phyloP scores from a whole-genome alignment of 192 early-diverging fungal genomes.

The Mycoemilia scoparia region DNA sequence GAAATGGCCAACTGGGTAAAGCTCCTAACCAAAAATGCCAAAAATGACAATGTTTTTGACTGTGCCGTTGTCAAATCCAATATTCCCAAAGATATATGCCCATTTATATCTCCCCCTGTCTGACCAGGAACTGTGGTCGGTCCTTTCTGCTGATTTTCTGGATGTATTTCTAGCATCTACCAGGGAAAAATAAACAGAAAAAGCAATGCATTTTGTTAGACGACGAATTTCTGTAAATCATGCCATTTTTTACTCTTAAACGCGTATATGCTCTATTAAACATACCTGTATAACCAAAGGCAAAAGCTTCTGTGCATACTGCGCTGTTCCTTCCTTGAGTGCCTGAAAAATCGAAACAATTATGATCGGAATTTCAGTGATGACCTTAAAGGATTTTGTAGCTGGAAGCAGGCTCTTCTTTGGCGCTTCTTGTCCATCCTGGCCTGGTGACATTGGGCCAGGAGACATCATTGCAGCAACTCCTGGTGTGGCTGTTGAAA shows the following conservation, averaged over 20 bases:
- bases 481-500: slow-evolving; percentile 31
- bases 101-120: too few species aligned
- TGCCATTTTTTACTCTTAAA: too few species aligned
- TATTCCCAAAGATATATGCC: too few species aligned
- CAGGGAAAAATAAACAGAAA: too few species aligned
- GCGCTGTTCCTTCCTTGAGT: slow-evolving; percentile 40
- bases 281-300: too few species aligned
- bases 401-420: slow-evolving; percentile 53
- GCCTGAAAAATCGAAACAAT: slow-evolving; percentile 89
- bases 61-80: slow-evolving; percentile 87
- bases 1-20: slow-evolving; percentile 50
- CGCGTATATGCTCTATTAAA: too few species aligned
- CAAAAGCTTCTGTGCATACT: too few species aligned
- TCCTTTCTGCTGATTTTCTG: too few species aligned
- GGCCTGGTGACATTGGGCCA: slow-evolving; percentile 53
- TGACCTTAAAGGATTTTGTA: slow-evolving; percentile 85
- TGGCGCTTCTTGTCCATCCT: slow-evolving; percentile 35
- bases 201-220: too few species aligned
- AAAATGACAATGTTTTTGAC: slow-evolving; percentile 95
- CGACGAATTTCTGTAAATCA: too few species aligned
- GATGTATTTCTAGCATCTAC: too few species aligned
- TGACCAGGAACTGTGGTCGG: too few species aligned
- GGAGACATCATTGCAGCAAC: slow-evolving; percentile 33
- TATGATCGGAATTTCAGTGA: slow-evolving; percentile 97
- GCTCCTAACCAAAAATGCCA: slow-evolving; percentile 83